Percentiles rank a stretch among this genome's conserved stretches.
Conservation (phyloP, 108 stramenopile genomes). For the Skeletonema menzelii region DNA sequence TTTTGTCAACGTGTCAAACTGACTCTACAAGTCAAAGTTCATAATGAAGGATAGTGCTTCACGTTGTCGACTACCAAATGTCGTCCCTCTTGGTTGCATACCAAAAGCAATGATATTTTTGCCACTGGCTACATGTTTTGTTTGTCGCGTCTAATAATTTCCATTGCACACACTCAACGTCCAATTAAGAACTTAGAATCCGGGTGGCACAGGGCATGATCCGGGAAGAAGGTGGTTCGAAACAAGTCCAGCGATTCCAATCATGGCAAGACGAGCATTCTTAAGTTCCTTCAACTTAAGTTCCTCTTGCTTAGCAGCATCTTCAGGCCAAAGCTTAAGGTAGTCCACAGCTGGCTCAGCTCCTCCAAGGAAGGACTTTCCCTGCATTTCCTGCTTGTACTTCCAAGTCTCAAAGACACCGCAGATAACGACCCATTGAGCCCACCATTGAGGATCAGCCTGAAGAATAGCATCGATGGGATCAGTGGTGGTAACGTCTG, state of each 20-base stretch:
- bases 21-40: too few species aligned
- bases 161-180: neutral
- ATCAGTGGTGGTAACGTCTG: constrained; percentile 82
- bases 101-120: neutral
- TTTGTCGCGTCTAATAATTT: neutral
- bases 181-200: neutral
- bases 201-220: constrained; percentile 67
- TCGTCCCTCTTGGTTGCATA: neutral
- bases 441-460: constrained; percentile 93
- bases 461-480: constrained; percentile 86
- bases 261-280: constrained; percentile 93
- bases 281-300: constrained; percentile 92
- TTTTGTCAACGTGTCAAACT: too few species aligned
- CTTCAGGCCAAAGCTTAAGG: constrained; percentile 70
- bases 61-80: neutral
- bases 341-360: constrained; percentile 87
- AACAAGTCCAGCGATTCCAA: constrained; percentile 86
- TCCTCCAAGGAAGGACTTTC: constrained; percentile 81
- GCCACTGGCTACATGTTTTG: neutral
- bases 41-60: neutral
- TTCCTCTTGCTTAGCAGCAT: constrained; percentile 55
- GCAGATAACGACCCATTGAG: constrained; percentile 88
- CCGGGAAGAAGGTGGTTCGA: constrained; percentile 90
- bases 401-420: constrained; percentile 84
- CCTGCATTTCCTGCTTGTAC: constrained; percentile 79